A percentile compares a stretch with the other conserved stretches of the same genome.
Evolutionary conservation across 176 grass and related monocot genomes (phyloP).

Genomic region (Dactylis glomerata): DNA sequence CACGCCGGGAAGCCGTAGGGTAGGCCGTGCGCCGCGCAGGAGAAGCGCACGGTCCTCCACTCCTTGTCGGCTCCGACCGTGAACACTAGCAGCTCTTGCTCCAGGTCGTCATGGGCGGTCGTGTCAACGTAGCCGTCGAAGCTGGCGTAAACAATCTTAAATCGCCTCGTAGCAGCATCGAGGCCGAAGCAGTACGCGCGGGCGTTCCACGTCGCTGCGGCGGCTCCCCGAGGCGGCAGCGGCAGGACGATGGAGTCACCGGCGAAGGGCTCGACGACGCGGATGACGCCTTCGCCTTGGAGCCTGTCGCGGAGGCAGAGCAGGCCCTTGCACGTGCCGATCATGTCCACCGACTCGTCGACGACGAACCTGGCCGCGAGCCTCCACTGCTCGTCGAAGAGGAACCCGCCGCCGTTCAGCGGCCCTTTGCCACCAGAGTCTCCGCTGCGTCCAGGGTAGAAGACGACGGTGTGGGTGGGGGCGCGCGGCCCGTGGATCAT

Average conservation of each 20-base stretch:
- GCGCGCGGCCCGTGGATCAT: no score
- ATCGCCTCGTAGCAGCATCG: background rate
- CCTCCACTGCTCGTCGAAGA: background rate
- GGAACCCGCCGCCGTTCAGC: no score
- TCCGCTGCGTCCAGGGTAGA: no score
- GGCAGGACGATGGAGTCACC: background rate
- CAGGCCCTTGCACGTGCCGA: background rate
- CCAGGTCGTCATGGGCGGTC: background rate
- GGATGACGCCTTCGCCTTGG: background rate
- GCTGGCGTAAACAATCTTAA: background rate
- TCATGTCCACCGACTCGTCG: background rate
- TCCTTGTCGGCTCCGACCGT: background rate
- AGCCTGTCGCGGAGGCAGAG: constrained; percentile 1
- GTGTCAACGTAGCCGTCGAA: background rate
- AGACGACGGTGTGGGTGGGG: no score
- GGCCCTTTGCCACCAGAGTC: no score
- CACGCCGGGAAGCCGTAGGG: background rate
- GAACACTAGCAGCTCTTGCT: background rate
- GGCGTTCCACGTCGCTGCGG: background rate
- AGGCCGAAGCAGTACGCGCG: background rate
- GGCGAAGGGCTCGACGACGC: background rate
- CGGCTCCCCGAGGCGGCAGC: background rate
- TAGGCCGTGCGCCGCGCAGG: background rate
- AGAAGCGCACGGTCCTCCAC: background rate
- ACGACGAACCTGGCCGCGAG: background rate